Base-by-base conservation (phyloP, 2,329 filamentous ascomycete species). In the Paecilomyces variotii region DNA sequence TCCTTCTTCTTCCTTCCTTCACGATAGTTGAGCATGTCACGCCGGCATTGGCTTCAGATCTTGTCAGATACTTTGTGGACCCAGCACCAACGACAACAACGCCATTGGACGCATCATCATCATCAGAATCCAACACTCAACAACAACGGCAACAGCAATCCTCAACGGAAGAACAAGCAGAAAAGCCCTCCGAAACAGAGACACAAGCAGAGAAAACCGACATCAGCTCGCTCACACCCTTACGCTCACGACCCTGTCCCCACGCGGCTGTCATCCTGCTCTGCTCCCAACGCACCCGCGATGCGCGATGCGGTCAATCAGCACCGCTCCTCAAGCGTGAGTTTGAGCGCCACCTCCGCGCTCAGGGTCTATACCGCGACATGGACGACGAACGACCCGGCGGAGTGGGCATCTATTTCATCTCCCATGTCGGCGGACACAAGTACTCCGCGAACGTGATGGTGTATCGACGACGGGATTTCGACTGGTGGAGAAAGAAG, bases 391-490 rank as follows among this genome's bases (percentile, higher is more conserved):
- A 91, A 72, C 79, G 94, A 59, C 91, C 92, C 0, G 93, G 93
- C 10, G 94, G 94, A 11, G 93, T 97, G 4, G 93, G 91, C 0
- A 90, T 99, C 63, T 96, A 96, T 77, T 97, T 97, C 71, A 95
- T 97, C 70, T 93, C 87, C 65, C 94, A 99, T 70, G 91, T 97
- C 2, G 94, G 94, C 28, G 94, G 94, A 0, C 94, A 99, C 79
- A 97, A 97, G 78, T 97, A 96, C 76, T 87, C 87, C 53, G 94
- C 94, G 28, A 99, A 99, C 68, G 85, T 97, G 66, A 89, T 99
- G 79, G 81, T 99, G 1, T 97, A 99, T 73, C 84, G 94, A 9
- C 82, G 83, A 19, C 79, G 80, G 6, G 74, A 72, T 61, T 70
- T 74, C 26, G 70, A 73, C 3, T 74, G 72, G 72, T 70, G 72